These are phyloP conservation scores for Rossbeevera mucosa DNA, from an alignment of 768 basidiomycete genomes.

Conservation along the genomic window DNA sequence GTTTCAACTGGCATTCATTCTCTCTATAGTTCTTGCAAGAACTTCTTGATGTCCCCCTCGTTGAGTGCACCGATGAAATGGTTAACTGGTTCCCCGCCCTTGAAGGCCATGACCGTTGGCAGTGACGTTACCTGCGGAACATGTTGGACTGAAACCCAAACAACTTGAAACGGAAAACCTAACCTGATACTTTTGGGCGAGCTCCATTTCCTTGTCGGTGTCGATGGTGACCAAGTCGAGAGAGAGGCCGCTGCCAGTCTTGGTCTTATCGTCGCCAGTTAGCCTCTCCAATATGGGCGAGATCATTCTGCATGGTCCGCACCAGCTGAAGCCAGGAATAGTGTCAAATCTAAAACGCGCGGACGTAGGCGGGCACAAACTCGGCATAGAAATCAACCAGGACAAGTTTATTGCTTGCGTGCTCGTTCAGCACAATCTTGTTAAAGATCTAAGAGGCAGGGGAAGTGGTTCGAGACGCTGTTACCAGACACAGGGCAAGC, in stretches of 20 bases:
- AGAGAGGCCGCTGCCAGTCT: constrained; percentile 49
- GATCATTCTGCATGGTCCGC: constrained; percentile 67
- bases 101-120: constrained; percentile 80
- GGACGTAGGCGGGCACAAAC: constrained; percentile 38
- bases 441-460: constrained; percentile 32
- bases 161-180: background rate
- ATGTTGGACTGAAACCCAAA: background rate
- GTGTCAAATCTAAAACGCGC: constrained; percentile 1
- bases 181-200: constrained; percentile 51
- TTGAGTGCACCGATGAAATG: constrained; percentile 61
- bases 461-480: background rate
- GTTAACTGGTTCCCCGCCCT: constrained; percentile 51
- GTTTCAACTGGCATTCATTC: background rate
- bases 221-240: constrained; percentile 74
- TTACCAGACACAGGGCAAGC: background rate
- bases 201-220: constrained; percentile 46
- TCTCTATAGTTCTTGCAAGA: constrained; percentile 39
- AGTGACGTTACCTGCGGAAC: constrained; percentile 56
- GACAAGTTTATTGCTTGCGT: constrained; percentile 47
- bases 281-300: constrained; percentile 65
- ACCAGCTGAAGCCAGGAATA: constrained; percentile 53
- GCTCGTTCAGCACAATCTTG: constrained; percentile 26
- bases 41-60: constrained; percentile 40
- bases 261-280: constrained; percentile 41
- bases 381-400: constrained; percentile 81